phyloP scores from a whole-genome alignment of 176 grass and related monocot genomes.

The Rhynchospora breviuscula region DNA sequence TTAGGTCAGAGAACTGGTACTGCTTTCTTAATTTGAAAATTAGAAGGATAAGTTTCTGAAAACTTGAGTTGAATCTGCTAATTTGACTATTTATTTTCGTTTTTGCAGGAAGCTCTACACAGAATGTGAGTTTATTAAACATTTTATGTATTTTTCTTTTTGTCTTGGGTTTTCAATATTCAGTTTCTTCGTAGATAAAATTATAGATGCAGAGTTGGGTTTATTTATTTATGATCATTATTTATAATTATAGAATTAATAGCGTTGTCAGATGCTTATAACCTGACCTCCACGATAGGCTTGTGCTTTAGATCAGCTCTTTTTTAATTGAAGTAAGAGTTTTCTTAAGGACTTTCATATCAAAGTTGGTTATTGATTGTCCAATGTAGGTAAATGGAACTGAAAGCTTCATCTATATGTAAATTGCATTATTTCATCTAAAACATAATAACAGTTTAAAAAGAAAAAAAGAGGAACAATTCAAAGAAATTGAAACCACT shows the following conservation, averaged over 20 bases:
- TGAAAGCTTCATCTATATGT: neutral
- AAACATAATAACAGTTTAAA: too few relatives aligned
- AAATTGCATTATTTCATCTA: neutral
- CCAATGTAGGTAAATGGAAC: neutral
- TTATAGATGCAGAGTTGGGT: neutral
- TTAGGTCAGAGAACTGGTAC: slow-evolving; percentile 62
- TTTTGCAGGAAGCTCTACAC: slow-evolving; percentile 5
- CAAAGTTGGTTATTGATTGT: neutral
- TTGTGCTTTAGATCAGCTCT: neutral
- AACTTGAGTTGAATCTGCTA: neutral
- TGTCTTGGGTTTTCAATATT: neutral
- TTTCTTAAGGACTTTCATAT: neutral
- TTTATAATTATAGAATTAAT: neutral
- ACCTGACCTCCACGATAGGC: neutral
- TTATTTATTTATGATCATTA: neutral
- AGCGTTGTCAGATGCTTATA: neutral
- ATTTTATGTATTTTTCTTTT: neutral
- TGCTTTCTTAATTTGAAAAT: neutral
- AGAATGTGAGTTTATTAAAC: neutral
- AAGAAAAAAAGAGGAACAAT: neutral
- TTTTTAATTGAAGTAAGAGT: neutral
- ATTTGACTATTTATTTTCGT: slow-evolving; percentile 2
- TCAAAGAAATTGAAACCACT: neutral
- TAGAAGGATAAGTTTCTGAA: neutral
- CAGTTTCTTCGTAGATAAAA: neutral